Evolutionary conservation across 257 asterid species (phyloP), one percentile per base, ranked within the genome.

Genomic region (Fraxinus americana): DNA sequence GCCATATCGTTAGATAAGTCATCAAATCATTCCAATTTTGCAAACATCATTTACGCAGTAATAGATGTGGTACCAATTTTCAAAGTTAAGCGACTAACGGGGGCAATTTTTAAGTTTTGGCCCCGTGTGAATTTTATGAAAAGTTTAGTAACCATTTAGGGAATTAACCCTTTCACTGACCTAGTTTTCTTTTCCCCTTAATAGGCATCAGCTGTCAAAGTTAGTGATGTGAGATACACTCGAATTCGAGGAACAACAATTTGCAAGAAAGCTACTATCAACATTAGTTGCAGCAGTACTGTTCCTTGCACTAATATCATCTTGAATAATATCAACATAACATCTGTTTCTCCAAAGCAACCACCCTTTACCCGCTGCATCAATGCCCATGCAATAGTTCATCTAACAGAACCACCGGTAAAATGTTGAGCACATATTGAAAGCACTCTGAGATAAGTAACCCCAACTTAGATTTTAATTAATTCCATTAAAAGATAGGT

Each of bases 201-300:
- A 38, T 36, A 77, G 81, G 50, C 8, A 61, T 83, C 89, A 1
- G 91, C 89, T 8, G 92, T 88, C 8, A 36, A 83, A 77, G 78
- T 86, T 9, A 90, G 91, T 74, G 71, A 90, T 4, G 88, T 88
- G 78, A 78, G 71, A 43, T 88, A 83, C 39, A 68, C 17, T 1
- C 75, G 86, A 41, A 79, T 88, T 30, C 80, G 19, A 0, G 94
- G 94, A 41, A 88, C 92, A 73, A 71, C 89, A 12, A 61, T 29
- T 13, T 21, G 77, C 73, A 75, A 77, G 74, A 73, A 74, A 2
- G 79, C 84, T 3, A 71, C 84, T 1, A 83, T 88, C 57, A 81
- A 82, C 84, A 76, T 90, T 6, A 82, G 74, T 69, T 90, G 92
- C 87, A 88, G 94, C 82, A 21, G 71, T 41, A 82, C 79, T 0